Base-by-base conservation (phyloP, 1,139 yeast species). In the Yarrowia galli region DNA sequence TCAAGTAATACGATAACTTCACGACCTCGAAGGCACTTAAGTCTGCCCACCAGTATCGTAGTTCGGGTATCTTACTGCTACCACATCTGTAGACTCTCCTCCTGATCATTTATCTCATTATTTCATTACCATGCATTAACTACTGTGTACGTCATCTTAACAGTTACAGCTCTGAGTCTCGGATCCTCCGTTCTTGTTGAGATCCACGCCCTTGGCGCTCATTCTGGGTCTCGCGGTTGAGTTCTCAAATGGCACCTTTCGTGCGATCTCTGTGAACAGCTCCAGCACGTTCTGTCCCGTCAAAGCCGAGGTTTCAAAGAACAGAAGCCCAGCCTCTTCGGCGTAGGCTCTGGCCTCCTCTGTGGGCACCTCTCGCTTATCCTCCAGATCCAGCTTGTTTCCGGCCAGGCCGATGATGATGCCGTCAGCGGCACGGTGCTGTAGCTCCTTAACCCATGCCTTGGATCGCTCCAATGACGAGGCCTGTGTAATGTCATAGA, bases 401-500 rank as follows among this genome's bases (percentile, higher is more conserved):
- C 93, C 98, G 13, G 92, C 96, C 51, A 92, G 80, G 18, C 95
- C 92, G 75, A 93, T 91, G 58, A 93, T 89, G 67, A 95, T 89
- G 68, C 91, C 90, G 70, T 88, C 90, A 64, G 83, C 85, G 25
- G 97, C 97, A 77, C 93, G 98, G 74, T 91, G 90, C 79, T 92
- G 93, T 72, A 96, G 84, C 79, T 96, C 99, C 75, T 90, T 90
- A 68, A 95, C 92, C 99, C 99, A 96, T 67, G 92, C 89, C 77
- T 92, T 93, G 1, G 99, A 99, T 75, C 95, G 89, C 65, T 84
- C 87, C 73, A 95, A 84, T 6, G 98, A 92, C 53, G 75, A 77
- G 2, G 92, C 82, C 69, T 85, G 84, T 0, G 89, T 86, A 72
- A 91, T 84, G 70, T 84, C 87, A 71, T 89, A 92, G n/a, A 92